Conservation (phyloP, 345 rosid genomes). For the Acer saccharum region DNA sequence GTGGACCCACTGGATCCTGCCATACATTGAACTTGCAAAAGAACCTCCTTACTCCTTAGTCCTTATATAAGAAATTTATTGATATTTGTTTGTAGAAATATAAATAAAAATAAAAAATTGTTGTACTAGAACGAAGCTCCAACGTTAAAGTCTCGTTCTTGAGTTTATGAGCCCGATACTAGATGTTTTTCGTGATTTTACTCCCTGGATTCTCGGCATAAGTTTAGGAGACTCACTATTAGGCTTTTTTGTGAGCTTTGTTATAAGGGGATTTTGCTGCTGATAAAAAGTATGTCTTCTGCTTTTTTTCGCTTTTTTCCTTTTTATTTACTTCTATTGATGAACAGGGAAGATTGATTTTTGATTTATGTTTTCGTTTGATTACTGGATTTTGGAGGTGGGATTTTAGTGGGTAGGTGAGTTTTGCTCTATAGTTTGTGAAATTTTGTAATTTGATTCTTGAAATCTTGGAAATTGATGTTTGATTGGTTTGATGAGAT, state of each 20-base stretch:
- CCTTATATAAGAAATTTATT: background rate
- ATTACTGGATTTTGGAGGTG: conserved; percentile 13
- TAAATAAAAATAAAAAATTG: background rate
- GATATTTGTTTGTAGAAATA: background rate
- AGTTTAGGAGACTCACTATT: conserved; percentile 14
- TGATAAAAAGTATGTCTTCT: conserved; percentile 17
- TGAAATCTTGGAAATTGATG: conserved; percentile 14
- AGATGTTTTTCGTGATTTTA: conserved; percentile 10
- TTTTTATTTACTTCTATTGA: background rate
- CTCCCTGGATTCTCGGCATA: conserved; percentile 22
- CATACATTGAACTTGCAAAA: conserved; percentile 20
- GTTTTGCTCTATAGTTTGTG: conserved; percentile 4
- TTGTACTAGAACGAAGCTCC: background rate
- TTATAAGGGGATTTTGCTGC: conserved; percentile 9
- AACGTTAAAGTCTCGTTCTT: background rate
- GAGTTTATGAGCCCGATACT: background rate
- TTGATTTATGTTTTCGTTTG: background rate
- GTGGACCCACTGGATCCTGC: conserved; percentile 17
- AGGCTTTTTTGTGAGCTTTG: conserved; percentile 4
- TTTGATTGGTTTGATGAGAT: conserved; percentile 18
- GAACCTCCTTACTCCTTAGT: background rate
- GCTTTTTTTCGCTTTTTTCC: background rate
- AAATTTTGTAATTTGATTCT: conserved; percentile 13
- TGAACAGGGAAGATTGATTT: background rate
- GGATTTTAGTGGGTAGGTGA: background rate